Conservation (phyloP, 805 yeast species). For the Myxozyma sirexii region DNA sequence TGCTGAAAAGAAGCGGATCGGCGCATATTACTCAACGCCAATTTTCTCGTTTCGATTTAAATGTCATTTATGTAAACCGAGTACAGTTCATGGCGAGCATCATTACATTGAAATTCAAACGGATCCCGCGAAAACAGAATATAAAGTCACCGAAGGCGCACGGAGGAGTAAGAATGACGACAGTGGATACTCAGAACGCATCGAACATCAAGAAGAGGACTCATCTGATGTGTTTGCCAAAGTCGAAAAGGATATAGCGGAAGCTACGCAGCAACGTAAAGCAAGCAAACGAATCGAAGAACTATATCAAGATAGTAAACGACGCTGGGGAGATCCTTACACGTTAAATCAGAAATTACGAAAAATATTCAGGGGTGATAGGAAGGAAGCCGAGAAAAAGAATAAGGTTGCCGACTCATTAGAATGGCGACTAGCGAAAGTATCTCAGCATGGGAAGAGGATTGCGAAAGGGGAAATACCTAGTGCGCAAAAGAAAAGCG, state of each 20-base stretch:
- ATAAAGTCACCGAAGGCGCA: constrained; percentile 38
- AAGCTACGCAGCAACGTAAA: constrained; percentile 5
- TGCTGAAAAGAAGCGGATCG: constrained; percentile 41
- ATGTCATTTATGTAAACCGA: constrained; percentile 37
- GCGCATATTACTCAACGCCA: constrained; percentile 40
- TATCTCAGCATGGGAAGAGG: constrained; percentile 30
- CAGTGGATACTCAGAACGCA: constrained; percentile 14
- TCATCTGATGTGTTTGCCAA: constrained; percentile 33
- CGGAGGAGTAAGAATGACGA: constrained; percentile 21
- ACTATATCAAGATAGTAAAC: constrained; percentile 26
- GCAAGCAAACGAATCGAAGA: constrained; percentile 27
- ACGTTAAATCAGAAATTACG: constrained; percentile 37
- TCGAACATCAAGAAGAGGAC: not conserved
- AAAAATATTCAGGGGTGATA: constrained; percentile 28
- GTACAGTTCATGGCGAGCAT: not conserved
- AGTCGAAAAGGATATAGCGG: constrained; percentile 28
- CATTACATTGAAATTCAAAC: constrained; percentile 39
- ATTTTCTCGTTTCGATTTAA: constrained; percentile 40
- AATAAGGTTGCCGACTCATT: constrained; percentile 25
- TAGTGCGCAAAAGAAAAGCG: not conserved
- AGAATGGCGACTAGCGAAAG: constrained; percentile 29
- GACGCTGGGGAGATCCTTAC: constrained; percentile 39
- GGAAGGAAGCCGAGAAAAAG: constrained; percentile 17
- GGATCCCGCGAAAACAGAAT: constrained; percentile 41
- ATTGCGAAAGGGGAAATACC: not conserved